phyloP scores from a whole-genome alignment of 2,329 filamentous ascomycete species.

The Cordyceps pruinosa region DNA sequence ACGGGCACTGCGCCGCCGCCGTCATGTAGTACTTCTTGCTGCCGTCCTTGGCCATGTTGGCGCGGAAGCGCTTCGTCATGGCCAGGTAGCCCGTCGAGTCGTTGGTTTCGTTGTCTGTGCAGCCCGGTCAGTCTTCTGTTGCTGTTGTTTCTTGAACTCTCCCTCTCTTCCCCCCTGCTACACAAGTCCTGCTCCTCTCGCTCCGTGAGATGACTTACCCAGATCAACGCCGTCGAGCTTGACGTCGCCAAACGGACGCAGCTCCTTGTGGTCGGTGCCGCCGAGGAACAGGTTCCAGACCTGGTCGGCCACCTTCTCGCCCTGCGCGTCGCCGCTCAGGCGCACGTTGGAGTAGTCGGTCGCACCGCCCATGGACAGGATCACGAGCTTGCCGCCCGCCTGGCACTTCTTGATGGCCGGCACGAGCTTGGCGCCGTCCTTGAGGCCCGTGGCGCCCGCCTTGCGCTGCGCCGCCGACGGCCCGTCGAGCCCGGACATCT shows the following conservation, averaged over 20 bases:
- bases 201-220: constrained; percentile 7
- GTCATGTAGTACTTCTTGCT: constrained; percentile 49
- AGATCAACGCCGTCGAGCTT: constrained; percentile 70
- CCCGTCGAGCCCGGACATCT: constrained; percentile 5
- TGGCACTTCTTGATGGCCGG: constrained; percentile 50
- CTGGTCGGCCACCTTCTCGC: constrained; percentile 48
- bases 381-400: constrained; percentile 56
- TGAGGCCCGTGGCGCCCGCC: constrained; percentile 18
- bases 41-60: constrained; percentile 42
- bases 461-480: constrained; percentile 13
- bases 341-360: constrained; percentile 62
- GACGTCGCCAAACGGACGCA: constrained; percentile 59
- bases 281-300: constrained; percentile 63
- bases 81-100: constrained; percentile 49
- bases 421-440: constrained; percentile 17
- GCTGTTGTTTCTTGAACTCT: neutral
- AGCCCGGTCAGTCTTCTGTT: neutral
- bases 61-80: constrained; percentile 51
- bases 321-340: constrained; percentile 35
- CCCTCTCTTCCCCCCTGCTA: neutral
- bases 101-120: constrained; percentile 49
- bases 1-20: constrained; percentile 59
- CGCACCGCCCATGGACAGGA: constrained; percentile 63
- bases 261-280: constrained; percentile 31
- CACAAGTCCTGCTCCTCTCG: neutral